Base-by-base conservation (phyloP, 495 filamentous ascomycete species). In the Aspergillus coremiiformis region DNA sequence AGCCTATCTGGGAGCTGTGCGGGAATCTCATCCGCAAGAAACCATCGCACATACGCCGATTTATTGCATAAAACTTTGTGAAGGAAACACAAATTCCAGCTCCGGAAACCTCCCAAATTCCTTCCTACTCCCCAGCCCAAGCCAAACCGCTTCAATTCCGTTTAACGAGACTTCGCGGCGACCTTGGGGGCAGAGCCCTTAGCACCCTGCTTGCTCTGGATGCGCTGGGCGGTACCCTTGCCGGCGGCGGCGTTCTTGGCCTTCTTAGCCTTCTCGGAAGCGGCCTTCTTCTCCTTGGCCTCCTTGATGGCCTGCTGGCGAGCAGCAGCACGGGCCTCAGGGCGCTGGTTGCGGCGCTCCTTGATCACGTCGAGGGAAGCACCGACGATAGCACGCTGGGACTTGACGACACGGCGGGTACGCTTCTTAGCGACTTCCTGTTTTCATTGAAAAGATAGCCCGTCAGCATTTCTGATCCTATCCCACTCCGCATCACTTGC, bases 401-500 rank as follows among this genome's bases (percentile, higher is more conserved):
- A 75, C 86, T 99, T 99, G 78, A 99, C 87, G 62, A 89, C 91
- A 67, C 90, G 89, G 82, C 93, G 94, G 58, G 90, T 90, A 68
- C 93, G 90, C 84, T 96, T 96, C 87, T 99, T 99, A 78, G 91
- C 89, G 66, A 94, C 83, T 84, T 99, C 93, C 93, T 99, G 73
- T 79, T 61, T 39, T 55, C 39, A 50, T 56, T 47, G 35, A 56
- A 59, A 57, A 61, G 53, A 55, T 32, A 49, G 46, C 53, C 54
- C 55, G 75, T 83, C 66, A 82, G 78, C 59, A 66, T 46, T 51
- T 41, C 53, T 46, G 47, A 10, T 43, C 39, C 48, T 35, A 17
- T 6, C n/a, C 37, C 37, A 11, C 37, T 15, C 37, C 21, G 15
- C 17, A 10, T 41, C n/a, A 21, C 1, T 20, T 41, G 17, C 37